phyloP scores from a whole-genome alignment of 441 rosid genomes.

The Corymbia calophylla region DNA sequence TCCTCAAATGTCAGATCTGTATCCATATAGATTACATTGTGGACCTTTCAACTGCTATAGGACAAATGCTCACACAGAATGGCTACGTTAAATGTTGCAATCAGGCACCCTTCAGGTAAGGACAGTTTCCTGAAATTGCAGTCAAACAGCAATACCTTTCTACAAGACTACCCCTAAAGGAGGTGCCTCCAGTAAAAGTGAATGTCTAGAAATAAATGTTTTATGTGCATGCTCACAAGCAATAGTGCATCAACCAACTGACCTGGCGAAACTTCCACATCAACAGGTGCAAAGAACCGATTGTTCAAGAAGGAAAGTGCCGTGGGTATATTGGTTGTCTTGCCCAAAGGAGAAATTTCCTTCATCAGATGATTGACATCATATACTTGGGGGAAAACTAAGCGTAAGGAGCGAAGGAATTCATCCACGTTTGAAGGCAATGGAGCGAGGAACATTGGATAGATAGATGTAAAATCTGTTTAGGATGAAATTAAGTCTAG shows the following conservation, averaged over 20 bases:
- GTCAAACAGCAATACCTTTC: background rate
- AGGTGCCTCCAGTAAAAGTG: background rate
- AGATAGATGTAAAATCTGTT: slow-evolving; percentile 73
- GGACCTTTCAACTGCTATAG: background rate
- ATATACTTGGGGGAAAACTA: slow-evolving; percentile 52
- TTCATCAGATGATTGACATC: slow-evolving; percentile 69
- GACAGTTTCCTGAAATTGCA: background rate
- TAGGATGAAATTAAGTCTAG: background rate
- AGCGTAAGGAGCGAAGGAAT: slow-evolving; percentile 35
- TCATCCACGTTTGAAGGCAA: slow-evolving; percentile 64
- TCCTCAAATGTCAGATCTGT: background rate
- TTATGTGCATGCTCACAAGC: background rate
- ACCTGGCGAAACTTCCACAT: slow-evolving; percentile 67
- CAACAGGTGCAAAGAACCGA: slow-evolving; percentile 48
- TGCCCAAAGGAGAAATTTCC: slow-evolving; percentile 40
- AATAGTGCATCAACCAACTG: slow-evolving; percentile 4
- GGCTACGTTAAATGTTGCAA: background rate
- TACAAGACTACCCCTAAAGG: background rate
- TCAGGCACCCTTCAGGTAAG: background rate
- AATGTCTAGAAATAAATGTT: background rate
- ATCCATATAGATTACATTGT: background rate
- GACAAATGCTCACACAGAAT: background rate
- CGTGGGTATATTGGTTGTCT: slow-evolving; percentile 33
- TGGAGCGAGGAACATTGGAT: slow-evolving; percentile 70
- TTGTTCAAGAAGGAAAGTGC: slow-evolving; percentile 48